These are phyloP conservation scores for Pogostemon cablin DNA, from an alignment of 257 asterid species.

Conservation along the genomic window DNA sequence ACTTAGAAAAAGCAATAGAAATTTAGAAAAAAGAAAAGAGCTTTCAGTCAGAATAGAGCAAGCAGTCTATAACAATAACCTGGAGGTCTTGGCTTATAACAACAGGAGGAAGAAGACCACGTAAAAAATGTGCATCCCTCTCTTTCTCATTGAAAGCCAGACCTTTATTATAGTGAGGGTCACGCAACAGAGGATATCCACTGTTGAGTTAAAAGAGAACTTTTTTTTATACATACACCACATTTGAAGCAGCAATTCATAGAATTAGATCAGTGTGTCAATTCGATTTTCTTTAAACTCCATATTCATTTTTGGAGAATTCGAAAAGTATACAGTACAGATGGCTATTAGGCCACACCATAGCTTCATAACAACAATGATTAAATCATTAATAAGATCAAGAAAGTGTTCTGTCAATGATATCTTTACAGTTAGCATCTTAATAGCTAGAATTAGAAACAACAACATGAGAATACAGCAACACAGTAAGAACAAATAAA, in stretches of 20 bases:
- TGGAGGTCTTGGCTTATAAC: constrained; percentile 77
- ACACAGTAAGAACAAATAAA: not conserved
- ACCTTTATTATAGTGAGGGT: constrained; percentile 92
- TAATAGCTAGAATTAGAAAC: not conserved
- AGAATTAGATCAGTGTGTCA: not conserved
- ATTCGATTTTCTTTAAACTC: not conserved
- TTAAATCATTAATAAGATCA: constrained; percentile 11
- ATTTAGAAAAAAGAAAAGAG: constrained; percentile 20
- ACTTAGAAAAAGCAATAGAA: not conserved
- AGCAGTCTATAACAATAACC: constrained; percentile 44
- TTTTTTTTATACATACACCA: not conserved
- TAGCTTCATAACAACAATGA: not conserved
- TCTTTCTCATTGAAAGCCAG: constrained; percentile 89
- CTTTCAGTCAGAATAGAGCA: constrained; percentile 5
- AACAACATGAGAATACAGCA: not conserved
- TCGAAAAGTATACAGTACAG: not conserved
- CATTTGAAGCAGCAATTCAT: not conserved
- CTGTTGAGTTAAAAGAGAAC: constrained; percentile 40
- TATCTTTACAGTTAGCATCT: not conserved
- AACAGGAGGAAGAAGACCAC: constrained; percentile 96
- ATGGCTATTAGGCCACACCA: constrained; percentile 20
- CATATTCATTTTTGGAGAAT: not conserved
- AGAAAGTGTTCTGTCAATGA: not conserved
- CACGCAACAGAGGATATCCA: constrained; percentile 93
- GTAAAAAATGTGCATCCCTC: constrained; percentile 89